A percentile compares a stretch with the other conserved stretches of the same genome.
These are phyloP conservation scores for Avena eriantha DNA, from an alignment of 176 grass and related monocot species.

Conservation along the genomic window DNA sequence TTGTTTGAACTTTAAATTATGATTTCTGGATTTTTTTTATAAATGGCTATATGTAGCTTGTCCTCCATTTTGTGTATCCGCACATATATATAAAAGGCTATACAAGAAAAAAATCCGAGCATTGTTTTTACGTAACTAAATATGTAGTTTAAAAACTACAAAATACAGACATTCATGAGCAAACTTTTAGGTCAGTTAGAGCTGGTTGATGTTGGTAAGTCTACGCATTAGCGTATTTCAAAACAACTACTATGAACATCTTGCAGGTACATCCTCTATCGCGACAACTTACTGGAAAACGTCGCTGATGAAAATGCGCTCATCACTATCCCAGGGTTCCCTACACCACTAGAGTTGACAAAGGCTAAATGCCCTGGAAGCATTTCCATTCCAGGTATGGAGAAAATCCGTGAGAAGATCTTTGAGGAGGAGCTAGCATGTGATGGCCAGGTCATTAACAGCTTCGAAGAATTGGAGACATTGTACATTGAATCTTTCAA, in stretches of 20 bases:
- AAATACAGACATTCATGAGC: not conserved
- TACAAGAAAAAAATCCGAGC: too few relatives aligned
- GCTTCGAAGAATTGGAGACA: constrained; percentile 66
- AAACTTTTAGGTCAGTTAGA: not conserved
- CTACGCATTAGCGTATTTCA: not conserved
- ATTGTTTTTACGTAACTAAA: not conserved
- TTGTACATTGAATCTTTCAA: constrained; percentile 47
- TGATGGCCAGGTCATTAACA: constrained; percentile 65
- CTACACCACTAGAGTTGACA: constrained; percentile 50
- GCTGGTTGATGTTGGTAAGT: not conserved
- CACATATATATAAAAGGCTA: too few relatives aligned
- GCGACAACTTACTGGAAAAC: constrained; percentile 42
- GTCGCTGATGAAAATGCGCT: constrained; percentile 52
- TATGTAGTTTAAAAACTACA: not conserved
- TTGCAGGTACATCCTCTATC: constrained; percentile 44
- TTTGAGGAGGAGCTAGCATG: constrained; percentile 41
- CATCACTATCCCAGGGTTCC: constrained; percentile 54
- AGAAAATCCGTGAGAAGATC: constrained; percentile 41
- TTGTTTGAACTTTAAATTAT: too few relatives aligned
- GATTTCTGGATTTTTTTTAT: too few relatives aligned
- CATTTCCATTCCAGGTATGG: not conserved
- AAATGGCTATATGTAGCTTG: too few relatives aligned
- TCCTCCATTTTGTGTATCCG: too few relatives aligned
- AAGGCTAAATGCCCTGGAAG: constrained; percentile 41
- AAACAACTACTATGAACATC: not conserved